Base-by-base conservation (phyloP, 202 grass and related monocot species). In the Setaria viridis region DNA sequence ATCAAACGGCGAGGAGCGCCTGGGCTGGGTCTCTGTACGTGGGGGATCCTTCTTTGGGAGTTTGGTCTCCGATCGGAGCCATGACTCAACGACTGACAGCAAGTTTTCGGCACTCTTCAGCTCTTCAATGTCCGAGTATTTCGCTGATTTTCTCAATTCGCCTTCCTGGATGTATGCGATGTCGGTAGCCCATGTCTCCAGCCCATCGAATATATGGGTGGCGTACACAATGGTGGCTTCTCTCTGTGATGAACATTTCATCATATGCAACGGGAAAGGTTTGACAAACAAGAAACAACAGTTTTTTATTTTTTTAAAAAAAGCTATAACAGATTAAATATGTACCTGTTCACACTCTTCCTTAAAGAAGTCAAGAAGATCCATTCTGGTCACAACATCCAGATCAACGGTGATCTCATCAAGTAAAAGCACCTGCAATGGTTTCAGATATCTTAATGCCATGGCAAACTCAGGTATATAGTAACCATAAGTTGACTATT, bases 321-420 rank as follows among this genome's bases (percentile, higher is more conserved):
- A 5, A 6, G 59, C 25, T 12, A 30, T 30, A 30, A 2, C 3
- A 62, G 10, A 6, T 4, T 32, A 60, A 60, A 62, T 32, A 3
- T 5, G 1, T 89, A 95, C 93, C 88, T 92, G 84, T 70, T 99
- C 91, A 41, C 96, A 92, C 67, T 99, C 96, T 91, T 99, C 96
- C 86, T 88, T 95, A 75, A 95, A 99, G 88, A 99, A 99, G 20
- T 94, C 91, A 4, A 99, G 96, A 33, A 99, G 90, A 80, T 99
- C 96, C 91, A 94, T 94, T 92, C 96, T 94, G 51, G 90, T 94
- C 42, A 98, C 96, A 30, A 95, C 91, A 84, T 95, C 93, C 46
- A 98, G 88, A 82, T 95, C 96, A 57, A 98, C 96, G 0, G 93
- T 98, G 71, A 94, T 87, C 80, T 98, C 93, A 88, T 95, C 96